phyloP scores from a whole-genome alignment of 1,284 basidiomycete genomes.

The Sparassis latifolia region DNA sequence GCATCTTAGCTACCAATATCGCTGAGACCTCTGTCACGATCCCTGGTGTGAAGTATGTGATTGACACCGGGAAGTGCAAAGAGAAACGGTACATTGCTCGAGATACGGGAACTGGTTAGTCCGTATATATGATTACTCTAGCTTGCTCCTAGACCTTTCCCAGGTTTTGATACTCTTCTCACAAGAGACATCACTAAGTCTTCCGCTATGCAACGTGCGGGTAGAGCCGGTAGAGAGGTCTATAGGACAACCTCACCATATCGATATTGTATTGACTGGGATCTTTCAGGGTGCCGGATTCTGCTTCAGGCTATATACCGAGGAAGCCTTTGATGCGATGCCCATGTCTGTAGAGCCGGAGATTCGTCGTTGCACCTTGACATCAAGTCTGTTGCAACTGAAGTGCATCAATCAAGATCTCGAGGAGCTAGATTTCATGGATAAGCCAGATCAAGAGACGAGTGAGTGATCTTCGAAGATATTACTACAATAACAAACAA shows the following conservation, averaged over 20 bases:
- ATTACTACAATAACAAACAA: neutral
- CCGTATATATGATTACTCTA: neutral
- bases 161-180: constrained; percentile 85
- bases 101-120: constrained; percentile 58
- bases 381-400: constrained; percentile 78
- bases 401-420: constrained; percentile 79
- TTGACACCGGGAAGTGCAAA: constrained; percentile 94
- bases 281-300: constrained; percentile 60
- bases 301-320: constrained; percentile 88
- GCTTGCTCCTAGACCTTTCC: neutral
- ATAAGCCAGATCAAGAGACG: constrained; percentile 67
- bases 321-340: constrained; percentile 67
- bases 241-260: neutral
- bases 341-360: constrained; percentile 73
- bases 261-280: neutral
- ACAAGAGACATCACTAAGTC: constrained; percentile 87
- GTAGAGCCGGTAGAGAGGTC: constrained; percentile 89
- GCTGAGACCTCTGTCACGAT: constrained; percentile 99
- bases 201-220: constrained; percentile 80
- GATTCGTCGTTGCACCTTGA: constrained; percentile 81
- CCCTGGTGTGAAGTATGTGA: constrained; percentile 91
- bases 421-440: constrained; percentile 78
- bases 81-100: constrained; percentile 82
- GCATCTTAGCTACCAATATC: constrained; percentile 92
- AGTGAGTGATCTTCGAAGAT: constrained; percentile 37